These are phyloP conservation scores for Chlorella sp. DNA, from an alignment of 139 green algal species.

Conservation along the genomic window DNA sequence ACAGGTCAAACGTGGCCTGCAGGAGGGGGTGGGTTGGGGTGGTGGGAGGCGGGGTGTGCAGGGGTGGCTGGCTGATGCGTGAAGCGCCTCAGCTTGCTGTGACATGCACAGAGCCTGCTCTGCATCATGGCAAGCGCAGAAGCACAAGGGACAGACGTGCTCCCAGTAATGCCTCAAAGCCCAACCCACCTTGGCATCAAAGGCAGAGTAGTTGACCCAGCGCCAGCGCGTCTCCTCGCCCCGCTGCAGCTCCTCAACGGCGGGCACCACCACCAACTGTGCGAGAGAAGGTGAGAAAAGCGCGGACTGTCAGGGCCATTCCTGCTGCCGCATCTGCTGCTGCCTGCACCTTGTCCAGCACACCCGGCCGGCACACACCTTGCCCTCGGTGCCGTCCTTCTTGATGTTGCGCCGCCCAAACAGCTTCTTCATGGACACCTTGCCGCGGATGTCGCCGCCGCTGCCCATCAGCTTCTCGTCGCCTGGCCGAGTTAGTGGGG, in stretches of 20 bases:
- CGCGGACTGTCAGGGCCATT: no score
- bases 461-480: conserved; percentile 58
- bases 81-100: no score
- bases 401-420: conserved; percentile 85
- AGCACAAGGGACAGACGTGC: no score
- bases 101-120: no score
- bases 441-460: conserved; percentile 39
- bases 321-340: neutral
- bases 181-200: conserved; percentile 78
- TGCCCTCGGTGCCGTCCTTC: conserved; percentile 80
- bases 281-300: no score
- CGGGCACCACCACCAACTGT: conserved; percentile 59
- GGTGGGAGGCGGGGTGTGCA: neutral
- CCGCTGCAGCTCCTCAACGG: conserved; percentile 81
- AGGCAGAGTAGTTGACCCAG: conserved; percentile 94
- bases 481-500: conserved; percentile 17
- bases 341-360: neutral
- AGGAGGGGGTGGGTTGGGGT: no score
- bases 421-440: conserved; percentile 93
- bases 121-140: no score
- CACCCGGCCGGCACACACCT: no score
- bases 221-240: conserved; percentile 51
- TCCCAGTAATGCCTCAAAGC: no score
- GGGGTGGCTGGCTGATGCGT: no score
- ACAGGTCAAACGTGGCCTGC: conserved; percentile 85